phyloP scores from a whole-genome alignment of 225 moss, liverwort and hornwort genomes.

The Polytrichum formosum region DNA sequence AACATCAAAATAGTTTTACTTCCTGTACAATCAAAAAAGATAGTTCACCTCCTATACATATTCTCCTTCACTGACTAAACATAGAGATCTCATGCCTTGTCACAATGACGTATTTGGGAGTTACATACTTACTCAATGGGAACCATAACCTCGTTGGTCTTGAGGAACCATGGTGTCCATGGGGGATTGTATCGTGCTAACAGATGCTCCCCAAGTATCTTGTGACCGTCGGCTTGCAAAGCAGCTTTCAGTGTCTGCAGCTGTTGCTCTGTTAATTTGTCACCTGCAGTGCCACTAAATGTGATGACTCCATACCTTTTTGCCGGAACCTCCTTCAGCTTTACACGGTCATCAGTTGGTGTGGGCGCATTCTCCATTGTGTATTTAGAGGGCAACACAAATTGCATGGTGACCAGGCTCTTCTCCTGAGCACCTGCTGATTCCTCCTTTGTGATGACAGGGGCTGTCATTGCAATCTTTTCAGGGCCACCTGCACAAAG shows the following conservation, averaged over 20 bases:
- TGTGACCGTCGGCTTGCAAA: conserved; percentile 63
- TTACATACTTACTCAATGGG: conserved; percentile 55
- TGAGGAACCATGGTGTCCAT: conserved; percentile 88
- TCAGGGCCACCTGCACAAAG: conserved; percentile 29
- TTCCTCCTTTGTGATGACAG: conserved; percentile 68
- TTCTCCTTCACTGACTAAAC: no score
- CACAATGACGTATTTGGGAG: no score
- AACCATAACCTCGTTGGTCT: conserved; percentile 88
- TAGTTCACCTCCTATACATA: no score
- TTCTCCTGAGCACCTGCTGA: conserved; percentile 35
- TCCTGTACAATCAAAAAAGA: no score
- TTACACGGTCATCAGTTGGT: conserved; percentile 78
- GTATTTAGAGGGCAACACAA: conserved; percentile 73
- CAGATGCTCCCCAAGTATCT: conserved; percentile 57
- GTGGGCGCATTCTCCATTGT: conserved; percentile 74
- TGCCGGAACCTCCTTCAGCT: conserved; percentile 62
- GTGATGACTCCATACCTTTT: conserved; percentile 75
- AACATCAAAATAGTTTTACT: no score
- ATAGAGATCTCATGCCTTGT: no score
- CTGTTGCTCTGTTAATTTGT: conserved; percentile 57
- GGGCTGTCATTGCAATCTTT: conserved; percentile 85
- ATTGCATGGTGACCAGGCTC: conserved; percentile 78
- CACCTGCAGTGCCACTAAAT: conserved; percentile 57
- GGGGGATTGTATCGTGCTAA: conserved; percentile 91
- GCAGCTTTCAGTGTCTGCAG: conserved; percentile 48